Percentiles rank a stretch among this genome's conserved stretches.
Evolutionary conservation across 2,329 filamentous ascomycete genomes (phyloP).

Genomic region (Botrytis tulipae): DNA sequence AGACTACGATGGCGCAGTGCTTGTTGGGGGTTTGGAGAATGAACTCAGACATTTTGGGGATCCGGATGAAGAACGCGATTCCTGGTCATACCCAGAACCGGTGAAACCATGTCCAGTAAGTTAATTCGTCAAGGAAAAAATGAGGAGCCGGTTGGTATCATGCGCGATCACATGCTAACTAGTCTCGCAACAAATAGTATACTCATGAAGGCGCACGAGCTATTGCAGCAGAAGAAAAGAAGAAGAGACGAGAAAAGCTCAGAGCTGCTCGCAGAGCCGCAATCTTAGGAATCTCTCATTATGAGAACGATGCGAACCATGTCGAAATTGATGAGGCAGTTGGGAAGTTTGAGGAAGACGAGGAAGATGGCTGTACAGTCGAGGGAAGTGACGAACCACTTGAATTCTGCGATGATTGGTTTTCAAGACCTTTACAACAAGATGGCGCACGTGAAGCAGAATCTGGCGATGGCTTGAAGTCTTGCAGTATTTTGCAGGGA

Average conservation of each 20-base stretch:
- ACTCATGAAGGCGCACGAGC: conserved; percentile 5
- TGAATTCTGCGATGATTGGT: conserved; percentile 9
- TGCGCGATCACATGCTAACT: neutral
- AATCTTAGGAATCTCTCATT: neutral
- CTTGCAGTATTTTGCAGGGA: neutral
- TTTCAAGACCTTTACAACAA: neutral
- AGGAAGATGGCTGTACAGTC: neutral
- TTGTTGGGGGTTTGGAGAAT: conserved; percentile 9
- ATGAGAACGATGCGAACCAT: neutral
- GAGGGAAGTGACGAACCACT: neutral
- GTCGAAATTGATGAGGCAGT: neutral
- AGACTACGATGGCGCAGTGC: conserved; percentile 11
- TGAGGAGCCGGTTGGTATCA: neutral
- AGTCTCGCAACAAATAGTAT: neutral
- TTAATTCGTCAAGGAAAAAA: neutral
- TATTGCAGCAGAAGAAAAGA: neutral
- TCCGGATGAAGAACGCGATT: conserved; percentile 10
- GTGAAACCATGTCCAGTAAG: neutral
- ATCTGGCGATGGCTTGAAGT: neutral
- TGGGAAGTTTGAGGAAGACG: neutral
- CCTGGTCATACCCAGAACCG: neutral
- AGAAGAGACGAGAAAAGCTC: neutral
- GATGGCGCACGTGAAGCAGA: neutral
- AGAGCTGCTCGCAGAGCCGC: neutral
- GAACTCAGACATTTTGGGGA: conserved; percentile 10